Percentiles rank a stretch among this genome's conserved stretches.
Conservation (phyloP, 371 early-diverging fungal genomes). For the Apophysomyces trapeziformis region DNA sequence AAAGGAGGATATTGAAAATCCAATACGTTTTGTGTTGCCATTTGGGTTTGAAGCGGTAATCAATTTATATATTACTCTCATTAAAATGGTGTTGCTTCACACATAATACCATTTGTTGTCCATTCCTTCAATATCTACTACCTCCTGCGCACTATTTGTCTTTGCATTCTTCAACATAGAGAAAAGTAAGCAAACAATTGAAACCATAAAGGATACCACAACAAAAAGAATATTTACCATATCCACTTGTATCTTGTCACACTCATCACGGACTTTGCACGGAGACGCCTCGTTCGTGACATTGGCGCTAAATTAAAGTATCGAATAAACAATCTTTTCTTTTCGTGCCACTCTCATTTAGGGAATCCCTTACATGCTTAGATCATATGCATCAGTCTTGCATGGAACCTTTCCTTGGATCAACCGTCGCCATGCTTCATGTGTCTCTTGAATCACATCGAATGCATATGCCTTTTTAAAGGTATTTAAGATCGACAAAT, state of each 20-base stretch:
- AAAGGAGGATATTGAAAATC: slow-evolving; percentile 1
- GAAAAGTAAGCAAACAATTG: not conserved
- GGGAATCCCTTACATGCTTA: slow-evolving; percentile 22
- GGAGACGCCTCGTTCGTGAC: slow-evolving; percentile 38
- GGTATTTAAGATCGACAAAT: not conserved
- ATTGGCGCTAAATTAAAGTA: slow-evolving; percentile 31
- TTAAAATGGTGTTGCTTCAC: slow-evolving; percentile 9
- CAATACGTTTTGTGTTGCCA: slow-evolving; percentile 10
- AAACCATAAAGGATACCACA: too few relatives aligned
- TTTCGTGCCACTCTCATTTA: slow-evolving; percentile 1
- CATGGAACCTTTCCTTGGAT: slow-evolving; percentile 45
- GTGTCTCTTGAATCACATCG: slow-evolving; percentile 86
- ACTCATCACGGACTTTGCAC: slow-evolving; percentile 20
- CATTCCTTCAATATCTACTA: slow-evolving; percentile 8
- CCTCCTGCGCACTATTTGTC: slow-evolving; percentile 3
- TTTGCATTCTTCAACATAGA: not conserved
- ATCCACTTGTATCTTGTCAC: not conserved
- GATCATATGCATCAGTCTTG: slow-evolving; percentile 34
- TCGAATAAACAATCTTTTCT: not conserved
- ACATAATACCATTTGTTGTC: slow-evolving; percentile 48
- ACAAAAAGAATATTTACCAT: not conserved
- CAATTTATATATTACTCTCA: slow-evolving; percentile 1
- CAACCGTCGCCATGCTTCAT: slow-evolving; percentile 92
- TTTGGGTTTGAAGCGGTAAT: slow-evolving; percentile 11
- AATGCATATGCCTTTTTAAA: slow-evolving; percentile 75